phyloP scores from a whole-genome alignment of 2,329 filamentous ascomycete genomes.

The Nigrospora osmanthi region DNA sequence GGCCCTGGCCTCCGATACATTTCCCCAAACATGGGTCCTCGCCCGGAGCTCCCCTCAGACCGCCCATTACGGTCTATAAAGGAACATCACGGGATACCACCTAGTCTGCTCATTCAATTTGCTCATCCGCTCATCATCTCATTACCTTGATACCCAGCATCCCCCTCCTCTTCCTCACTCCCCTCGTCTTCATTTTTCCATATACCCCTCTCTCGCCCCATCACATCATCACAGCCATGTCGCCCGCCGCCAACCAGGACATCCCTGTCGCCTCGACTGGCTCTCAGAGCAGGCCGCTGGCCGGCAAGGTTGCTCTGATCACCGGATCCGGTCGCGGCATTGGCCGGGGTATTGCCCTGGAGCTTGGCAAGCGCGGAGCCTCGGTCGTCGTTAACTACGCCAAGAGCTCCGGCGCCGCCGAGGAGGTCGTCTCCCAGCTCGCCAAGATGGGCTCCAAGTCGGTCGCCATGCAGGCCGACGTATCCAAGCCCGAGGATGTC shows the following conservation, averaged over 20 bases:
- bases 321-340: conserved; percentile 61
- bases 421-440: conserved; percentile 47
- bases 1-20: neutral
- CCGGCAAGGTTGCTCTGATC: conserved; percentile 50
- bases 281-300: conserved; percentile 28
- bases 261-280: conserved; percentile 12
- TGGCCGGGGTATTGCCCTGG: conserved; percentile 57
- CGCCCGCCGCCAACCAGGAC: conserved; percentile 18
- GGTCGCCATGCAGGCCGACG: conserved; percentile 56
- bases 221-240: conserved; percentile 10
- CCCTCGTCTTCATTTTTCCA: neutral
- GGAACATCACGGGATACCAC: too few species aligned
- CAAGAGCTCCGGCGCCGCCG: conserved; percentile 45
- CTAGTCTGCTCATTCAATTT: too few species aligned
- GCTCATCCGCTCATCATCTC: too few species aligned
- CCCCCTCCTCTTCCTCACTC: neutral
- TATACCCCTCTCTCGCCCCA: neutral
- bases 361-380: conserved; percentile 58
- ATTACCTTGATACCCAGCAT: neutral
- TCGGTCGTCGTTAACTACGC: conserved; percentile 62
- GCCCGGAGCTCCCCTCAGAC: too few species aligned
- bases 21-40: conserved; percentile 3
- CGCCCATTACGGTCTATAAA: too few species aligned
- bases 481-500: conserved; percentile 52
- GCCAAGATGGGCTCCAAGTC: conserved; percentile 47